phyloP scores from a whole-genome alignment of 129 eudicot genomes.

The Glebionis coronaria region DNA sequence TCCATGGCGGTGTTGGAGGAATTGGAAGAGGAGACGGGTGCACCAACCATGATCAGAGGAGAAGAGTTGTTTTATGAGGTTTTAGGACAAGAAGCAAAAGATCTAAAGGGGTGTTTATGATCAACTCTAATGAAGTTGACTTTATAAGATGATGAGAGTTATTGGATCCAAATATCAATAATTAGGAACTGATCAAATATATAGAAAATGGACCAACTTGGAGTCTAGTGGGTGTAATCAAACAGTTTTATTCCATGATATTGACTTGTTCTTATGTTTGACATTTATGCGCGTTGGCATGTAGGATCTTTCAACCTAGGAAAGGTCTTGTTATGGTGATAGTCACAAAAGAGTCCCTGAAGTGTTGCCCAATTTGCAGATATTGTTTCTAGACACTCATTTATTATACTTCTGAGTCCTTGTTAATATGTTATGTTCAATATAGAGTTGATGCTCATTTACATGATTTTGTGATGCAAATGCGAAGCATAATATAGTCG shows the following conservation, averaged over 20 bases:
- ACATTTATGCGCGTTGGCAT: conserved; percentile 23
- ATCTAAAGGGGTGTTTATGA: conserved; percentile 22
- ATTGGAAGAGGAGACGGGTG: conserved; percentile 24
- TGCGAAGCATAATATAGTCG: too few relatives aligned
- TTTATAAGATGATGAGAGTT: conserved; percentile 12
- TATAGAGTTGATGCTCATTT: too few relatives aligned
- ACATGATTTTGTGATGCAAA: too few relatives aligned
- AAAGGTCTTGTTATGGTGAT: not conserved
- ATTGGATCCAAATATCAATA: conserved; percentile 18
- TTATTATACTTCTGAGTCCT: not conserved
- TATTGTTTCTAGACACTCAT: not conserved
- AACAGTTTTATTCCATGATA: conserved; percentile 13
- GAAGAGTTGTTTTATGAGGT: conserved; percentile 5
- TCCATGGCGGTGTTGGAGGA: not conserved
- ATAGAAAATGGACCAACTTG: conserved; percentile 23
- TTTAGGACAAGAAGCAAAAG: not conserved
- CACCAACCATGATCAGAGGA: conserved; percentile 35
- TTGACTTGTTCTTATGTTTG: conserved; percentile 37
- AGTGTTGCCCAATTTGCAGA: not conserved
- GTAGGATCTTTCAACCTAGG: conserved; percentile 5
- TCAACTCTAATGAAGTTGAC: conserved; percentile 25
- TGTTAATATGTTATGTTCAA: not conserved
- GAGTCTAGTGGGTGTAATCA: conserved; percentile 2
- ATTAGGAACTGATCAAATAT: conserved; percentile 7
- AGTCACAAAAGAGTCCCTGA: conserved; percentile 13